Evolutionary conservation across 768 basidiomycete species (phyloP), one percentile per base, ranked within the genome.

Genomic region (Lyophyllum decastes): DNA sequence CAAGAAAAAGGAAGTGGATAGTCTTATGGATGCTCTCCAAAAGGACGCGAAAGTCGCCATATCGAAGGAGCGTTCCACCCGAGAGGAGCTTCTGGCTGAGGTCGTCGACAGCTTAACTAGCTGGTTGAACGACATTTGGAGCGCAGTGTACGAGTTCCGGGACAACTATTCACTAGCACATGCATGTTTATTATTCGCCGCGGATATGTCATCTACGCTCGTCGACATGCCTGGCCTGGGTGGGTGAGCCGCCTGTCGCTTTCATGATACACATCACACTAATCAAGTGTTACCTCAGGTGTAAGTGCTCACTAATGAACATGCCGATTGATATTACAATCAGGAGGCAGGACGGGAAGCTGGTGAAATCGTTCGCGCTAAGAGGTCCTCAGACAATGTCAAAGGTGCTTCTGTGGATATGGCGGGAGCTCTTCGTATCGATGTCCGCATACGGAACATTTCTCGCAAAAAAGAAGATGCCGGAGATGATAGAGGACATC

Each of bases 61-160:
- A 55, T 71, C 84, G 60, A 81, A 76, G 51, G 86, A 86, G 50
- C 70, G 80, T 14, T 85, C 84, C 1, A 78, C 73, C 58, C 76
- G 79, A 26, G 79, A 82, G 19, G 84, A 86, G 58, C 73, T 89
- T 1, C 63, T 88, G 14, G 61, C 72, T 22, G 86, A 89, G 66
- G 77, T 81, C 7, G 70, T 87, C 9, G 78, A 83, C 47, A 84
- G 76, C 61, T 67, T 89, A 22, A 70, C 79, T 0, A 64, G 65
- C n/a, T 89, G 87, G 87, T 64, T 89, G 48, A 82, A 76, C 65
- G 80, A 85, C 60, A 82, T 89, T 34, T 90, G 88, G 88, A 75
- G 67, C 52, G 74, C 79, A 30, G 82, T 82, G 9, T 88, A 82
- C 61, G 87, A 89, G 59, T 79, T 85, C 61, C 72, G 78, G 17